Evolutionary conservation across 257 asterid genomes (phyloP), one percentile per base, ranked within the genome.

Genomic region (Solanum phureja): DNA sequence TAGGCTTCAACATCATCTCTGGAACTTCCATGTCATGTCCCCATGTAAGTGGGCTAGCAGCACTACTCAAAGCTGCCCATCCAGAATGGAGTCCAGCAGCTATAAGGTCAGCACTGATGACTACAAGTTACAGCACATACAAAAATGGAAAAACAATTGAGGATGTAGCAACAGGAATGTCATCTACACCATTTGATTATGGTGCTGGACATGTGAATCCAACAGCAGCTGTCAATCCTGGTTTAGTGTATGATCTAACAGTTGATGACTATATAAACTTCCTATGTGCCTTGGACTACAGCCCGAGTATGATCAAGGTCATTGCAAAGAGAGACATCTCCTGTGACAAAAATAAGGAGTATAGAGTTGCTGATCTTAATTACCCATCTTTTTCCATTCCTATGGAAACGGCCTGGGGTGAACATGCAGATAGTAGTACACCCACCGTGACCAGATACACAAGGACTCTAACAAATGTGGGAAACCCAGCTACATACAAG

Each of bases 1-100:
- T 94, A 75, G 86, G 69, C 71, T 95, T 94, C 93, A 94, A 94
- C 90, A 94, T 95, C 83, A 60, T 95, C 64, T 95, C 97, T 8
- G 97, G 98, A 13, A 95, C 97, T 24, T 95, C 98, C 7, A 95
- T 95, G 98, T 94, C 96, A 34, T 95, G 97, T 92, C 98, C 98
- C 12, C 98, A 95, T 85, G 92, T 91, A 33, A 94, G 98, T 73
- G 98, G 98, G 83, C 84, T 95, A 84, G 98, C 97, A 21, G 95
- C 97, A 8, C 83, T 93, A 1, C 42, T 95, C 44, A 94, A 93
- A 90, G 92, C 92, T 4, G 93, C 92, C 52, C 95, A 94, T 87
- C 96, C 94, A 24, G 93, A 90, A 83, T 94, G 98, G 98, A 94
- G 96, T 91, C 97, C 97, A 69, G 94, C 97, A 34, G 96, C 98